phyloP scores from a whole-genome alignment of 345 rosid species.

The Syzygium grande region DNA sequence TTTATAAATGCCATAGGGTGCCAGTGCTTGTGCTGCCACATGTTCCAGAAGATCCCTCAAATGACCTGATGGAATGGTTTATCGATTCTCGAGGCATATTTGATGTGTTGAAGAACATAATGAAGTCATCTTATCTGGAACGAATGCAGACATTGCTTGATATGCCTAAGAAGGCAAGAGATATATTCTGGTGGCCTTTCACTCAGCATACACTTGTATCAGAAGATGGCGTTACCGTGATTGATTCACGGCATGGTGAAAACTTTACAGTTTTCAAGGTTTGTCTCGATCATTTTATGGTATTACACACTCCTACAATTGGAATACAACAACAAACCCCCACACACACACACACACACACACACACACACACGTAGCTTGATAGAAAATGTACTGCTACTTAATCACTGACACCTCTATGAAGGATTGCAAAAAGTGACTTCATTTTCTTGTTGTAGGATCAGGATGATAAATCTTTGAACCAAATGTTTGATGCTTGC shows the following conservation, averaged over 20 bases:
- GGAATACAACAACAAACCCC: neutral
- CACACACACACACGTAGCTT: neutral
- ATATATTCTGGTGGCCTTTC: slow-evolving; percentile 96
- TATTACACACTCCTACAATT: neutral
- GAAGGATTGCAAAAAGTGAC: neutral
- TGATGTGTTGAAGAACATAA: slow-evolving; percentile 42
- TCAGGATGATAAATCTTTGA: slow-evolving; percentile 26
- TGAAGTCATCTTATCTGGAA: slow-evolving; percentile 50
- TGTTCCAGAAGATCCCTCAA: slow-evolving; percentile 65
- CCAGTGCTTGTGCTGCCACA: slow-evolving; percentile 84
- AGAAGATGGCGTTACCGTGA: slow-evolving; percentile 57
- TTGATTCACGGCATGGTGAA: slow-evolving; percentile 95
- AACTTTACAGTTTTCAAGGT: slow-evolving; percentile 84
- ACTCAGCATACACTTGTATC: slow-evolving; percentile 85
- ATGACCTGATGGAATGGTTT: slow-evolving; percentile 88
- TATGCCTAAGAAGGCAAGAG: slow-evolving; percentile 67
- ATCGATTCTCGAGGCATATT: slow-evolving; percentile 45
- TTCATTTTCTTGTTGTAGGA: slow-evolving; percentile 20
- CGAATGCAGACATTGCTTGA: slow-evolving; percentile 49
- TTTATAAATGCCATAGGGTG: slow-evolving; percentile 28
- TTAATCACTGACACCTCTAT: neutral
- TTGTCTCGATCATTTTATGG: neutral
- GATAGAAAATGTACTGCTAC: neutral
- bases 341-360: neutral
- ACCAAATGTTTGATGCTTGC: slow-evolving; percentile 92